Percentiles rank a stretch among this genome's conserved stretches.
Evolutionary conservation across 805 yeast genomes (phyloP).

Genomic region (Jamesozyma piceae): DNA sequence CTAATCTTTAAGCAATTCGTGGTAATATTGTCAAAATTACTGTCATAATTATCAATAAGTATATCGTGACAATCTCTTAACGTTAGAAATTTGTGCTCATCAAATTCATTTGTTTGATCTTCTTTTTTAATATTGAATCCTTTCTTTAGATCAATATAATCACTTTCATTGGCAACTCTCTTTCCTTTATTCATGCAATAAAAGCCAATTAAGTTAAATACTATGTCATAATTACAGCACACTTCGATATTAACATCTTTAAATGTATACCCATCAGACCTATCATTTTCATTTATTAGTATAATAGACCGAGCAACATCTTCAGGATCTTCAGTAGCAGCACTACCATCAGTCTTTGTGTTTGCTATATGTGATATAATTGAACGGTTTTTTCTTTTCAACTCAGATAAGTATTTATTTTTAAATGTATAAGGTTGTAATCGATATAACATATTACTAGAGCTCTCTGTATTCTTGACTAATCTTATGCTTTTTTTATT

Average conservation of each 20-base stretch:
- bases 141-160: conserved; percentile 7
- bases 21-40: conserved; percentile 18
- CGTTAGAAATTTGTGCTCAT: conserved; percentile 18
- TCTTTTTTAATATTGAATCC: not conserved
- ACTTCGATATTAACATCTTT: conserved; percentile 14
- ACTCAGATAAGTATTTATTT: conserved; percentile 16
- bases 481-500: conserved; percentile 14
- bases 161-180: conserved; percentile 13
- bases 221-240: conserved; percentile 16
- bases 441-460: not conserved
- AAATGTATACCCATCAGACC: conserved; percentile 18
- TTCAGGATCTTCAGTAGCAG: conserved; percentile 6
- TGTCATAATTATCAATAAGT: conserved; percentile 24
- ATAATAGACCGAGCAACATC: conserved; percentile 18
- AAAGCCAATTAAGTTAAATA: conserved; percentile 22
- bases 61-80: conserved; percentile 28
- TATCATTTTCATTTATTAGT: conserved; percentile 13
- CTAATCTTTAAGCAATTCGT: conserved; percentile 13
- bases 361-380: conserved; percentile 16
- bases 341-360: conserved; percentile 18
- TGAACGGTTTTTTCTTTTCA: conserved; percentile 13
- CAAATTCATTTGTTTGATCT: not conserved
- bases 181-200: conserved; percentile 13
- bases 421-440: conserved; percentile 2
- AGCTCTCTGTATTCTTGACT: conserved; percentile 5